These are phyloP conservation scores for Theileria luwenshuni DNA, from an alignment of 169 alveolate genomes.

Conservation along the genomic window DNA sequence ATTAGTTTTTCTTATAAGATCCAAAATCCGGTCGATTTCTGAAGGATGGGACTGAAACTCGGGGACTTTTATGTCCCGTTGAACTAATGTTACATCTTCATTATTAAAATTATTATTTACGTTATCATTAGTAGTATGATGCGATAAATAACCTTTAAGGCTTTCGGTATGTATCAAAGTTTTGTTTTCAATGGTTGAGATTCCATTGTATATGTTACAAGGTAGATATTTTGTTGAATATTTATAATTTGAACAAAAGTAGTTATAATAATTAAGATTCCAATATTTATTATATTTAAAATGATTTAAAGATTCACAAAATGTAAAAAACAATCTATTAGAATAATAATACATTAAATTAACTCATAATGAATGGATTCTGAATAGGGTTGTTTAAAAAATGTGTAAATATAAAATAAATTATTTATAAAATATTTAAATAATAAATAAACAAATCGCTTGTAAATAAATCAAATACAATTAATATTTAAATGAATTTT, in stretches of 20 bases:
- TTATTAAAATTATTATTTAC: too few species aligned
- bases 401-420: not conserved
- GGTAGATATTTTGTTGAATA: too few species aligned
- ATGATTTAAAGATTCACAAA: not conserved
- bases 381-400: not conserved
- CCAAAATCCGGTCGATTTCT: conserved; percentile 3
- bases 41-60: too few species aligned
- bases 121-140: too few species aligned
- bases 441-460: not conserved
- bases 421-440: not conserved
- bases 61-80: too few species aligned
- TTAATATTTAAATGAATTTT: not conserved
- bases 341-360: conserved; percentile 13
- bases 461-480: not conserved
- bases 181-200: too few species aligned
- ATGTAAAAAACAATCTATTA: conserved; percentile 3
- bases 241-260: too few species aligned
- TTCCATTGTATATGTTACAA: too few species aligned
- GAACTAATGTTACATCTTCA: too few species aligned
- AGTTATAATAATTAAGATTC: not conserved
- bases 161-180: too few species aligned
- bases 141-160: too few species aligned
- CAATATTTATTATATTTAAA: not conserved
- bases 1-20: conserved; percentile 20
- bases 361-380: not conserved